These are phyloP conservation scores for Termitomyces sp. DNA, from an alignment of 768 basidiomycete species.

Conservation along the genomic window DNA sequence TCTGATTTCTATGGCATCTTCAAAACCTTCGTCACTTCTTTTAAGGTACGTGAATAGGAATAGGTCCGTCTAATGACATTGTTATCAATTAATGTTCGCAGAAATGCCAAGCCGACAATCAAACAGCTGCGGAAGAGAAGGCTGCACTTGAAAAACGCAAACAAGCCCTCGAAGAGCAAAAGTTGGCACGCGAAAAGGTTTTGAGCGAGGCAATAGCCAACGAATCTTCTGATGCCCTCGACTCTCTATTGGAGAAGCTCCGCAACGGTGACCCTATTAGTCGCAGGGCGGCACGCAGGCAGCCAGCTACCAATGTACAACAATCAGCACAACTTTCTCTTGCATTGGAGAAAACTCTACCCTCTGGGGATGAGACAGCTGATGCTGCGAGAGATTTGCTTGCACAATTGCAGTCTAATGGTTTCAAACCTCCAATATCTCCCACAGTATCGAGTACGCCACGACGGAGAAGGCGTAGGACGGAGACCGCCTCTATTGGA, in stretches of 20 bases:
- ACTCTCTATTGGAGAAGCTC: conserved; percentile 66
- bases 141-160: conserved; percentile 63
- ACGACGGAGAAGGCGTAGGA: conserved; percentile 32
- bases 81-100: conserved; percentile 21
- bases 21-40: conserved; percentile 95
- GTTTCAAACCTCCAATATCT: conserved; percentile 50
- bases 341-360: conserved; percentile 25
- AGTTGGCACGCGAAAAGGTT: conserved; percentile 46
- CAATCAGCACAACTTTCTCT: conserved; percentile 27
- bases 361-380: conserved; percentile 26
- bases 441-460: conserved; percentile 36
- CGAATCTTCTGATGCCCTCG: conserved; percentile 60
- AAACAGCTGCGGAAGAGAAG: conserved; percentile 66
- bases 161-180: conserved; percentile 59
- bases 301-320: conserved; percentile 33
- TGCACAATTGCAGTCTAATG: conserved; percentile 65
- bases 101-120: conserved; percentile 88
- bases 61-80: neutral
- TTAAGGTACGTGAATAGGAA: conserved; percentile 44
- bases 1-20: conserved; percentile 95
- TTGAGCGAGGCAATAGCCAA: conserved; percentile 30
- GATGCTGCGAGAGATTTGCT: conserved; percentile 72
- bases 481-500: conserved; percentile 19
- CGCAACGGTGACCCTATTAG: conserved; percentile 62
- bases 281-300: conserved; percentile 50